Evolutionary conservation across 2,329 filamentous ascomycete species (phyloP).

Genomic region (Coniochaeta prunicola): DNA sequence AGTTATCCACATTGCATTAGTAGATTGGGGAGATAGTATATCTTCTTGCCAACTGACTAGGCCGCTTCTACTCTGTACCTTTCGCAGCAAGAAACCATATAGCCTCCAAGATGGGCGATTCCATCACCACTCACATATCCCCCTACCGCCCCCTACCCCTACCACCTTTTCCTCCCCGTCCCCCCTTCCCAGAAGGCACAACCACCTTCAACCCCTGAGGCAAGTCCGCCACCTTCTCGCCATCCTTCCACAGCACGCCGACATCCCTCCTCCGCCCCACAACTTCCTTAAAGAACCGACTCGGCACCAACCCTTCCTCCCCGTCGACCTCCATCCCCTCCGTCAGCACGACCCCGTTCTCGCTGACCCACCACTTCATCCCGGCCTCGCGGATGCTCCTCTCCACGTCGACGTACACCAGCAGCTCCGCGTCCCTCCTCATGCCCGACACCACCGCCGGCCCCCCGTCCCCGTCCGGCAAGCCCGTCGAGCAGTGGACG

Average conservation of each 20-base stretch:
- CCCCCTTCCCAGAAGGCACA: constrained; percentile 40
- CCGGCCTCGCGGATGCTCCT: constrained; percentile 52
- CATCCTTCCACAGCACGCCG: constrained; percentile 64
- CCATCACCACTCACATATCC: no score
- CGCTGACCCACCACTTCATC: constrained; percentile 70
- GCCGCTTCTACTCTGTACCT: no score
- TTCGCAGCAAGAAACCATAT: no score
- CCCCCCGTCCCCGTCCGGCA: constrained; percentile 39
- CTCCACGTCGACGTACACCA: constrained; percentile 70
- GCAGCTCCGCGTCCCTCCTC: constrained; percentile 66
- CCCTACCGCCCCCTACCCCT: constrained; percentile 21
- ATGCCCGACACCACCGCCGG: constrained; percentile 70
- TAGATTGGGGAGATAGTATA: no score
- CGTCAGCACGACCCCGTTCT: constrained; percentile 69
- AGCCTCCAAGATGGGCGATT: no score
- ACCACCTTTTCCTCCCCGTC: constrained; percentile 19
- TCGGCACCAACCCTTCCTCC: constrained; percentile 53
- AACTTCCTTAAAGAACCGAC: constrained; percentile 66
- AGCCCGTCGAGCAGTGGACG: constrained; percentile 78
- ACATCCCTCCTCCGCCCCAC: constrained; percentile 53
- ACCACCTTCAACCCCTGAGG: constrained; percentile 49
- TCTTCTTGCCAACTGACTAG: no score
- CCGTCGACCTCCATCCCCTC: constrained; percentile 51
- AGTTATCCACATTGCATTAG: no score
- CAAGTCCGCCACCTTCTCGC: constrained; percentile 58